A percentile compares a stretch with the other conserved stretches of the same genome.
These are phyloP conservation scores for Fusarium sulawesiense DNA, from an alignment of 2,329 filamentous ascomycete species.

Conservation along the genomic window DNA sequence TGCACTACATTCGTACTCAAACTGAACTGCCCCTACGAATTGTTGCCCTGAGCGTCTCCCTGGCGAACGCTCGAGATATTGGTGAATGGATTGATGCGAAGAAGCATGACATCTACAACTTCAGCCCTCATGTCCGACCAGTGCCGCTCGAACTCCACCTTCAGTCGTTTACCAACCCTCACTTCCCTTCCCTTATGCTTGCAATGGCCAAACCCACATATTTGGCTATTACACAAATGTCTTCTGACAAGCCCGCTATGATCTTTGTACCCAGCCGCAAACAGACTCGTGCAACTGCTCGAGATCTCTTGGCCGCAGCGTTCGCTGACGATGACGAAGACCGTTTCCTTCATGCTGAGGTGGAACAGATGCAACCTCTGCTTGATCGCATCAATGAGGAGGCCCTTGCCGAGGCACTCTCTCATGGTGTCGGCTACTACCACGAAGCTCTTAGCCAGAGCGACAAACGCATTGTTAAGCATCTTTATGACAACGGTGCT, in stretches of 20 bases:
- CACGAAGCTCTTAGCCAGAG: constrained; percentile 90
- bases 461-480: constrained; percentile 93
- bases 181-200: constrained; percentile 98
- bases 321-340: constrained; percentile 92
- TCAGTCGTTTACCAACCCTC: constrained; percentile 94
- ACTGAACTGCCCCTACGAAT: constrained; percentile 87
- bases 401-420: constrained; percentile 86
- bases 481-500: constrained; percentile 88
- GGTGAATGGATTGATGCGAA: constrained; percentile 98
- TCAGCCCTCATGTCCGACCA: constrained; percentile 90
- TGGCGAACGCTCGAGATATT: constrained; percentile 92
- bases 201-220: constrained; percentile 98
- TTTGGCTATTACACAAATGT: constrained; percentile 86
- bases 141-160: constrained; percentile 93
- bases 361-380: constrained; percentile 83
- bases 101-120: constrained; percentile 99
- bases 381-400: constrained; percentile 87
- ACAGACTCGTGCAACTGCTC: constrained; percentile 87
- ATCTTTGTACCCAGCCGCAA: constrained; percentile 94
- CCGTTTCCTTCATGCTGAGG: constrained; percentile 87
- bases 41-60: constrained; percentile 87
- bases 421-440: constrained; percentile 96
- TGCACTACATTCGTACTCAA: constrained; percentile 94
- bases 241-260: constrained; percentile 87
- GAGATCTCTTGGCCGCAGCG: constrained; percentile 89